Evolutionary conservation across 345 rosid genomes (phyloP), one percentile per base, ranked within the genome.

Genomic region (Citrus maxima): DNA sequence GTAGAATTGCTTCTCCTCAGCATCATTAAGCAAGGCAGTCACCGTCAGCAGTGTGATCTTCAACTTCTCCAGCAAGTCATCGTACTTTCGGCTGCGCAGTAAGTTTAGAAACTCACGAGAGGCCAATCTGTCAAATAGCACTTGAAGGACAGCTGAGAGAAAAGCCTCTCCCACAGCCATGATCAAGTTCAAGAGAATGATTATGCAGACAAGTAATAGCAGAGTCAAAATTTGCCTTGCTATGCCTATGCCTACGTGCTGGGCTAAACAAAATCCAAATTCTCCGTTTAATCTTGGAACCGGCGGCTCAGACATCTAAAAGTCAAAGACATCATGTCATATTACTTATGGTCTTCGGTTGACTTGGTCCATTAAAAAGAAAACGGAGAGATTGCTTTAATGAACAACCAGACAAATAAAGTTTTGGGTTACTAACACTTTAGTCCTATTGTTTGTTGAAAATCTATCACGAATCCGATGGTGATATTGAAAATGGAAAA

Each of bases 71-170:
- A 75, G 51, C 9, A 64, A 65, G 35, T 32, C 63, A 75, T 75
- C 78, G 14, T 30, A 65, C 34, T 51, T 75, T 16, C 78, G 70
- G 2, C 78, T 10, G 16, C 62, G 78, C 2, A 75, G 27, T 12
- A 75, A 51, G n/a, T 4, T 62, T 65, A 65, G 24, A 54, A 75
- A 64, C 62, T 75, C 72, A 49, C 78, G 78, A 51, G 78, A 75
- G 54, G 78, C 72, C 61, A 75, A 34, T 65, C 78, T 65, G 34
- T 75, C 78, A 32, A 75, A 75, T 18, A 75, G 35, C 2, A 75
- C 78, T 34, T 75, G 71, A 65, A 75, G 78, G 63, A 75, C 51
- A 12, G 78, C 78, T 9, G 78, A 75, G 63, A 75, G 78, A 16
- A 75, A 75, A 42, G 78, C 78, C 51, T 75, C 78, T 7, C 78